Evolutionary conservation across 2,329 filamentous ascomycete species (phyloP).

Genomic region (Thelonectria blattea): DNA sequence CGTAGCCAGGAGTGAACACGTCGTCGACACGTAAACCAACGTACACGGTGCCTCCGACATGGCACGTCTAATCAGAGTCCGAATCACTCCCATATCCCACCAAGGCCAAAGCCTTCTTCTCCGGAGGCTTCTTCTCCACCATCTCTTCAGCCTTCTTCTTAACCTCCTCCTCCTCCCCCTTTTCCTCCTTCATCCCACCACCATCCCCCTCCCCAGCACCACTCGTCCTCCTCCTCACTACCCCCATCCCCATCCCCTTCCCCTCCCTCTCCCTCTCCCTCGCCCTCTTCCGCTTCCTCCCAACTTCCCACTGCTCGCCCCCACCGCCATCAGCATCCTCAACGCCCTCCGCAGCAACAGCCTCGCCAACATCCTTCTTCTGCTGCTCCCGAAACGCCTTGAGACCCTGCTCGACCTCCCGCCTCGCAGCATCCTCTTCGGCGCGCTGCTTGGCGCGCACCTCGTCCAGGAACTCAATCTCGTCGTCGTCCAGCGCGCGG

Average conservation of each 20-base stretch:
- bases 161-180: conserved; percentile 20
- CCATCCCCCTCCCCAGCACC: conserved; percentile 15
- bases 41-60: not conserved
- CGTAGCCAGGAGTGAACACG: not conserved
- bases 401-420: conserved; percentile 64
- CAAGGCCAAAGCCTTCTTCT: conserved; percentile 46
- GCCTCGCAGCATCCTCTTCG: conserved; percentile 60
- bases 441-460: conserved; percentile 55
- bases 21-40: not conserved
- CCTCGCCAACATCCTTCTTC: conserved; percentile 38
- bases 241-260: conserved; percentile 43
- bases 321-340: conserved; percentile 30
- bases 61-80: conserved; percentile 48
- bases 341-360: conserved; percentile 4
- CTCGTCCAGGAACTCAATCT: conserved; percentile 75
- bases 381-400: conserved; percentile 61
- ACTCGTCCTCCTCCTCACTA: conserved; percentile 38
- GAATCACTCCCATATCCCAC: conserved; percentile 61
- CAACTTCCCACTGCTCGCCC: conserved; percentile 43
- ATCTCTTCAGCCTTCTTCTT: conserved; percentile 21
- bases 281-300: conserved; percentile 47
- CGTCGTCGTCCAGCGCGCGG: conserved; percentile 77
- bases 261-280: conserved; percentile 45
- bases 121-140: conserved; percentile 19
- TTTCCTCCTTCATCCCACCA: conserved; percentile 42